Percentiles rank a stretch among this genome's conserved stretches.
These are phyloP conservation scores for Cinchona pubescens DNA, from an alignment of 257 asterid species.

Conservation along the genomic window DNA sequence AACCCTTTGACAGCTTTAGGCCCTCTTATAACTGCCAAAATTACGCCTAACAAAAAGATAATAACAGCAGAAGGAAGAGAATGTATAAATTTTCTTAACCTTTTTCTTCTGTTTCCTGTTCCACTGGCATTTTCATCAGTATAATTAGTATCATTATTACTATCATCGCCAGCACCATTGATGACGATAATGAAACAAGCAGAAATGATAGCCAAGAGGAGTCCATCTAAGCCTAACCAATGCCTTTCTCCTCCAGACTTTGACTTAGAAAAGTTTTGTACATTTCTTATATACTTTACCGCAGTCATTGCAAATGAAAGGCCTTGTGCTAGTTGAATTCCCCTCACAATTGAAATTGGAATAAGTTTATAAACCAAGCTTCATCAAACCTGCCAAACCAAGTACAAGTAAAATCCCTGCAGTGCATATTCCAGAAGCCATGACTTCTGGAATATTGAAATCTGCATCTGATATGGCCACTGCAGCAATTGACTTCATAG, in stretches of 20 bases:
- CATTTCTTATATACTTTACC: slow-evolving; percentile 54
- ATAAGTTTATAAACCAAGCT: slow-evolving; percentile 55
- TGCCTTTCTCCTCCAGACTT: slow-evolving; percentile 50
- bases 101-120: slow-evolving; percentile 10
- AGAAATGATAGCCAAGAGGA: slow-evolving; percentile 54
- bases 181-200: slow-evolving; percentile 57
- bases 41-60: slow-evolving; percentile 50
- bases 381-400: slow-evolving; percentile 65
- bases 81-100: slow-evolving; percentile 25
- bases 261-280: slow-evolving; percentile 53
- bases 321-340: slow-evolving; percentile 85
- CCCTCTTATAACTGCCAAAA: slow-evolving; percentile 58
- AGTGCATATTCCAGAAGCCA: slow-evolving; percentile 83
- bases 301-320: slow-evolving; percentile 69
- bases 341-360: slow-evolving; percentile 69
- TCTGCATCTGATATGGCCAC: slow-evolving; percentile 54
- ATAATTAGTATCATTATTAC: slow-evolving; percentile 1
- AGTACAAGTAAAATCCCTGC: slow-evolving; percentile 48
- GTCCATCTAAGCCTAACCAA: slow-evolving; percentile 75
- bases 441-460: slow-evolving; percentile 67
- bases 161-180: slow-evolving; percentile 52
- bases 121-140: slow-evolving; percentile 5
- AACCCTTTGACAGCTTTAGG: slow-evolving; percentile 52
- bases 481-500: slow-evolving; percentile 87
- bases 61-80: slow-evolving; percentile 69